Conservation (phyloP, 768 basidiomycete genomes). For the Tricholoma saponaceum region DNA sequence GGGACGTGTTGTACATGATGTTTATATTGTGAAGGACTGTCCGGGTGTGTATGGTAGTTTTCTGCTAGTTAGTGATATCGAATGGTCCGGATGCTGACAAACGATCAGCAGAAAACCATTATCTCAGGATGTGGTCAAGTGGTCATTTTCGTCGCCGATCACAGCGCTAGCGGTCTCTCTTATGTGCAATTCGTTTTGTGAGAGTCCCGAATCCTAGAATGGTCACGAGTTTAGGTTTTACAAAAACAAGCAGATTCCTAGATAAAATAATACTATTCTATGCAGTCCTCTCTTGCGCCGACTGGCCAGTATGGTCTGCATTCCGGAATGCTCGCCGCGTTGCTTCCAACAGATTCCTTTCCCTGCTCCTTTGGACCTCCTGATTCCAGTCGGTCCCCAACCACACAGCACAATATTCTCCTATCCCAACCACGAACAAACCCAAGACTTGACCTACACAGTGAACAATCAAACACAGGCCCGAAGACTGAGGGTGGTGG, state of each 20-base stretch:
- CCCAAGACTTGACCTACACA: constrained; percentile 65
- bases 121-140: too few species aligned
- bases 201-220: too few species aligned
- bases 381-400: constrained; percentile 57
- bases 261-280: not conserved
- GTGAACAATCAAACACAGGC: not conserved
- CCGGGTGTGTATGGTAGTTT: too few species aligned
- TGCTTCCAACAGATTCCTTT: constrained; percentile 34
- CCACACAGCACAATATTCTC: constrained; percentile 62
- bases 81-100: too few species aligned
- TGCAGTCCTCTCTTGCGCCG: not conserved
- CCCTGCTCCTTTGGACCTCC: constrained; percentile 53
- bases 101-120: too few species aligned
- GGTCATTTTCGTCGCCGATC: too few species aligned
- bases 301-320: not conserved
- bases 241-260: not conserved
- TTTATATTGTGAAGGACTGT: too few species aligned
- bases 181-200: too few species aligned
- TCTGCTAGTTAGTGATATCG: too few species aligned
- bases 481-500: constrained; percentile 26
- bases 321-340: not conserved
- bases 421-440: constrained; percentile 64
- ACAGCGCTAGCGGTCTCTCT: too few species aligned
- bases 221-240: not conserved
- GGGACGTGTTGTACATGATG: too few species aligned